Evolutionary conservation across 768 basidiomycete species (phyloP), one percentile per base, ranked within the genome.

Genomic region (Tremella fuciformis): DNA sequence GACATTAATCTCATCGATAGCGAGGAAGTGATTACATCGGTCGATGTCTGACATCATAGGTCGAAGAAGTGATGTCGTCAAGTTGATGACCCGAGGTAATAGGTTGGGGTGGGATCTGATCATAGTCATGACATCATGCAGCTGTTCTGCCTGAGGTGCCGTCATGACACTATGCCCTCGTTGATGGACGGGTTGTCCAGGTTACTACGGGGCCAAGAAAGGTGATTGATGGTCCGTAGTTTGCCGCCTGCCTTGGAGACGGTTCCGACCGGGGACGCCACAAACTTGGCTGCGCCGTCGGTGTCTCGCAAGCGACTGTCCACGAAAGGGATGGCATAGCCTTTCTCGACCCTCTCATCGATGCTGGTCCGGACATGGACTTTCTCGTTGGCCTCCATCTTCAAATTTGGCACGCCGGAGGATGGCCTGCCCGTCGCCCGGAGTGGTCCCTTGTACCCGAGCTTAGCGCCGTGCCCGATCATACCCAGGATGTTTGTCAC

Each of bases 141-240:
- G n/a, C n/a, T n/a, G n/a, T n/a, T n/a, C n/a, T n/a, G n/a, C n/a
- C n/a, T n/a, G n/a, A n/a, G n/a, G n/a, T n/a, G n/a, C n/a, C n/a
- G n/a, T n/a, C n/a, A n/a, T n/a, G n/a, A n/a, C n/a, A n/a, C n/a
- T n/a, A n/a, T n/a, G n/a, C n/a, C n/a, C n/a, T n/a, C n/a, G n/a
- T n/a, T n/a, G n/a, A n/a, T n/a, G n/a, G n/a, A n/a, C n/a, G 48
- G 51, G 34, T 19, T 16, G 37, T 22, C 38, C 13, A 55, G 39
- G 38, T 59, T 55, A 11, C 24, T 8, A n/a, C 55, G 9, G 8
- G 55, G 55, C 55, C 55, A 56, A 46, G 55, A 56, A 21, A 56
- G 47, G 55, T 56, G 55, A 29, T 56, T 47, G 55, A 56, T 56
- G 13, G 47, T 56, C 9, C 55, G 50, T 8, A 11, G 55, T n/a